A percentile compares a stretch with the other conserved stretches of the same genome.
phyloP scores from a whole-genome alignment of 768 basidiomycete genomes.

The Leccinum incarnatum region DNA sequence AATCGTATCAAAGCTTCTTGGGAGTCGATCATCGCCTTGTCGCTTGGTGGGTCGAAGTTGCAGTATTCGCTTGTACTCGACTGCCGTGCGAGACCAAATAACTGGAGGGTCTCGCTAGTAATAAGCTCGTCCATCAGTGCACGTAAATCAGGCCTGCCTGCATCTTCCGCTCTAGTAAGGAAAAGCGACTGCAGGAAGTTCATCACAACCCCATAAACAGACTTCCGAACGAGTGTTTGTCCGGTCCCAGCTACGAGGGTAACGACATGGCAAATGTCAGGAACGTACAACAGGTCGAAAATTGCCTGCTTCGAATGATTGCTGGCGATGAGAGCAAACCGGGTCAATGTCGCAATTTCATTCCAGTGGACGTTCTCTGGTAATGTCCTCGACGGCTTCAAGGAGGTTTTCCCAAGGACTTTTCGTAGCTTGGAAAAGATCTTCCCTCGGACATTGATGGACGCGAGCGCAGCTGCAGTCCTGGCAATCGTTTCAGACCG shows the following conservation, averaged over 20 bases:
- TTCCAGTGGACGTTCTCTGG: conserved; percentile 74
- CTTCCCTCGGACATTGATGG: conserved; percentile 74
- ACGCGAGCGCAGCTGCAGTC: conserved; percentile 69
- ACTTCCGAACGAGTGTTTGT: conserved; percentile 68
- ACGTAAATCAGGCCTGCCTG: conserved; percentile 56
- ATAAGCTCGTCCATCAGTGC: conserved; percentile 61
- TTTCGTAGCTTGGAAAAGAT: conserved; percentile 78
- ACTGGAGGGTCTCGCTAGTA: conserved; percentile 51
- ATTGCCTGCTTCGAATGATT: conserved; percentile 61
- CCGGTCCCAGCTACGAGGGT: conserved; percentile 78
- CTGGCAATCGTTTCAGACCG: conserved; percentile 76
- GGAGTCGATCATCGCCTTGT: conserved; percentile 53
- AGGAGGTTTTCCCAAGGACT: conserved; percentile 71
- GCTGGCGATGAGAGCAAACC: conserved; percentile 70
- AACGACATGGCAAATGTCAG: conserved; percentile 79
- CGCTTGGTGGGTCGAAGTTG: conserved; percentile 52
- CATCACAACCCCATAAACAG: conserved; percentile 77
- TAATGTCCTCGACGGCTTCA: conserved; percentile 59
- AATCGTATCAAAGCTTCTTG: conserved; percentile 66
- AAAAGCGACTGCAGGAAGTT: conserved; percentile 80
- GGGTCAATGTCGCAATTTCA: conserved; percentile 77
- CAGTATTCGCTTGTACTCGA: conserved; percentile 69
- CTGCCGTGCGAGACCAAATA: conserved; percentile 71
- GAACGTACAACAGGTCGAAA: conserved; percentile 74
- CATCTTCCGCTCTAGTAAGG: conserved; percentile 55